Percentiles rank a stretch among this genome's conserved stretches.
phyloP scores from a whole-genome alignment of 169 alveolate genomes.

The Plasmodium gallinaceum region DNA sequence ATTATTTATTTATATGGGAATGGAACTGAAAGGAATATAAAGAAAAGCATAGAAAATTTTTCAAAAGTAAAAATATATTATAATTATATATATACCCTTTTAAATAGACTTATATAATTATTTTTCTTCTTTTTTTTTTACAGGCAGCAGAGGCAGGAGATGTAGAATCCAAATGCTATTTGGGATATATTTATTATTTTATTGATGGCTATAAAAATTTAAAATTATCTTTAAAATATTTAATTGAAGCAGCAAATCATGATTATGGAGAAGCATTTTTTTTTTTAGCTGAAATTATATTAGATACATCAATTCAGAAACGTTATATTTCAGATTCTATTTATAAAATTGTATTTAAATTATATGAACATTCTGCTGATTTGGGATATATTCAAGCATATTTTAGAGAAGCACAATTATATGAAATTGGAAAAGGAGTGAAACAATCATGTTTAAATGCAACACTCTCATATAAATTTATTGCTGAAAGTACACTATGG shows the following conservation, averaged over 20 bases:
- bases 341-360: constrained; percentile 47
- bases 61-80: constrained; percentile 20
- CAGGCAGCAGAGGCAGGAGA: constrained; percentile 77
- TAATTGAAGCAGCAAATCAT: constrained; percentile 75
- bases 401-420: constrained; percentile 73
- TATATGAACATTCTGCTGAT: constrained; percentile 76
- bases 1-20: constrained; percentile 70
- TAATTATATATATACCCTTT: not conserved
- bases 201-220: constrained; percentile 42
- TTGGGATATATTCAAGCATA: constrained; percentile 76
- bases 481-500: constrained; percentile 74
- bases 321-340: constrained; percentile 37
- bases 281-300: constrained; percentile 72
- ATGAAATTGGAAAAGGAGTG: constrained; percentile 76
- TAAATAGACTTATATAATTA: not conserved
- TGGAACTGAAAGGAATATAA: constrained; percentile 40
- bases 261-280: constrained; percentile 77
- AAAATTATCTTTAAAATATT: constrained; percentile 40
- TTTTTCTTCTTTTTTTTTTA: not conserved
- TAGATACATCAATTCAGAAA: constrained; percentile 44
- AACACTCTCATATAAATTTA: constrained; percentile 63
- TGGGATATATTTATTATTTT: constrained; percentile 70
- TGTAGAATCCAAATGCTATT: constrained; percentile 73
- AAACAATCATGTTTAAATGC: constrained; percentile 68
- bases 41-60: constrained; percentile 61